Base-by-base conservation (phyloP, 768 basidiomycete species). In the Cystofilobasidium macerans region DNA sequence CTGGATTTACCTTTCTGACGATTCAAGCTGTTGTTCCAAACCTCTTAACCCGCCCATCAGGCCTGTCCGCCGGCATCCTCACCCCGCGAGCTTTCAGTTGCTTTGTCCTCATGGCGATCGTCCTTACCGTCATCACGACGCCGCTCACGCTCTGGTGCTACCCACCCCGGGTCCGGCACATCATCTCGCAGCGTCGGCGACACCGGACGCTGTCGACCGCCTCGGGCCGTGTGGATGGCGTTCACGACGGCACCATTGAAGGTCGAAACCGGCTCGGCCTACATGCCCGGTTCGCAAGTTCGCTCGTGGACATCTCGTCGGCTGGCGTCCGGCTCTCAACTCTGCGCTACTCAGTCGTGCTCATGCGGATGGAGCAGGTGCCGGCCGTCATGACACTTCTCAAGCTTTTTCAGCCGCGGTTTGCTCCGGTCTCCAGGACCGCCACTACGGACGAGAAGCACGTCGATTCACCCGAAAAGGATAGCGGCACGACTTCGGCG, bases 361-460 rank as follows among this genome's bases (percentile, higher is more conserved):
- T 68, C 12, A 51, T 45, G 42, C 54, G 62, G 26, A 68, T 68
- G 53, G 67, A 68, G 47, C 61, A 68, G 32, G 74, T 98, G 0
- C 86, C 92, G 0, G 83, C 87, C 12, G 85, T 89, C 76, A 93
- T 99, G 90, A 83, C 88, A 0, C 78, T 99, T 62, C 84, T 88
- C 0, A 87, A 93, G 72, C 83, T 97, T 63, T 78, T 97, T 47
- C 85, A 85, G 30, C 76, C 80, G 20, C 43, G 57, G 54, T 38
- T 51, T 13, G 8, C 18, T 12, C n/a, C 35, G 22, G 43, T 33
- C 28, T 16, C 20, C n/a, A 3, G 38, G 11, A 14, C 24, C 28
- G 7, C 28, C 14, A 28, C 26, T 22, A 20, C 24, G 58, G 42
- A 42, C 42, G 42, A 42, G 42, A 5, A 42, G 42, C 7, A 14